Evolutionary conservation across 169 alveolate species (phyloP).

Genomic region (Plasmodium gaboni): DNA sequence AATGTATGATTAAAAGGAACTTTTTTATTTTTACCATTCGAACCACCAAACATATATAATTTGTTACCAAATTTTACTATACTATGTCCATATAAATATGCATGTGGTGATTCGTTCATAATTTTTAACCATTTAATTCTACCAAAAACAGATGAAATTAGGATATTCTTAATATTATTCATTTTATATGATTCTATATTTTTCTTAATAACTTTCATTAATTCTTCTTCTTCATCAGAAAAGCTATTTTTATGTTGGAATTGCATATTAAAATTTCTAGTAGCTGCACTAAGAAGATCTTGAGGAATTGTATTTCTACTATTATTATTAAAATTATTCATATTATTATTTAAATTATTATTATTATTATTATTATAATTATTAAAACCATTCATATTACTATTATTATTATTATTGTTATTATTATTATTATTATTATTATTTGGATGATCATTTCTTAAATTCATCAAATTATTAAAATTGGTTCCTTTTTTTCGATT

Average conservation of each 20-base stretch:
- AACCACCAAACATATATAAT: constrained; percentile 91
- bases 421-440: constrained; percentile 9
- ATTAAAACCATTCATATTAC: not conserved
- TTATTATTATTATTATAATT: too few relatives aligned
- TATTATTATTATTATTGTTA: not conserved
- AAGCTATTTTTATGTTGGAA: constrained; percentile 6
- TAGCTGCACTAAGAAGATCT: constrained; percentile 16
- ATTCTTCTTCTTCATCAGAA: constrained; percentile 66
- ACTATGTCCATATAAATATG: constrained; percentile 85
- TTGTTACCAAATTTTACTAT: constrained; percentile 87
- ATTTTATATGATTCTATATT: constrained; percentile 70
- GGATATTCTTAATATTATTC: constrained; percentile 67
- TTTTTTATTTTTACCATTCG: constrained; percentile 85
- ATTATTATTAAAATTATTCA: not conserved
- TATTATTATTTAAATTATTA: not conserved
- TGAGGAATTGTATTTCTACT: constrained; percentile 4
- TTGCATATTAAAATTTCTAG: constrained; percentile 36
- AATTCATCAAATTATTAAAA: constrained; percentile 18
- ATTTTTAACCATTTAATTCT: constrained; percentile 74
- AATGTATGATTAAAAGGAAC: constrained; percentile 85
- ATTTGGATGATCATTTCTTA: constrained; percentile 11
- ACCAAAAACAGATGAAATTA: constrained; percentile 72
- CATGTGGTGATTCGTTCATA: constrained; percentile 76
- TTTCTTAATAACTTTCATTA: constrained; percentile 65
- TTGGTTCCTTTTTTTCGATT: constrained; percentile 1